Evolutionary conservation across 116 monocot genomes (phyloP).

Genomic region (Phalaenopsis hybrid): DNA sequence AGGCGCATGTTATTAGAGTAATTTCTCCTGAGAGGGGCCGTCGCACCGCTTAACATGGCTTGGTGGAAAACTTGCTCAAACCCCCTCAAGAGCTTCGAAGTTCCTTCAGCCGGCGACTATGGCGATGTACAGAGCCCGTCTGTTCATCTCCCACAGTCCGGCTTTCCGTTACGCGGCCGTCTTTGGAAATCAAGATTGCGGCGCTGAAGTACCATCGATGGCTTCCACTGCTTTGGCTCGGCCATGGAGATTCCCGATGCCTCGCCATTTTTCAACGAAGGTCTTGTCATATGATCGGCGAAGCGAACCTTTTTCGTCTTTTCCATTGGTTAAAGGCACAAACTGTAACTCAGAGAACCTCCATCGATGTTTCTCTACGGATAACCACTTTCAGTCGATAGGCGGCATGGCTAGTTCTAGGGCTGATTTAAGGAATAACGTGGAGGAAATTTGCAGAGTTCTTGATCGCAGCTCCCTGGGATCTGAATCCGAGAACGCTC

Average conservation of each 20-base stretch:
- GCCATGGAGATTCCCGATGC: neutral
- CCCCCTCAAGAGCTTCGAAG: neutral
- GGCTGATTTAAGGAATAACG: conserved; percentile 3
- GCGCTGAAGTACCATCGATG: neutral
- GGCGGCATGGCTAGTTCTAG: neutral
- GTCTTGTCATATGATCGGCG: too few relatives aligned
- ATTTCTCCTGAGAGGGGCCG: neutral
- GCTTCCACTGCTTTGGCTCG: neutral
- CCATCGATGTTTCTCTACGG: conserved; percentile 11
- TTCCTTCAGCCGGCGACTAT: neutral
- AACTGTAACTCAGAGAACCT: neutral
- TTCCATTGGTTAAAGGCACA: neutral
- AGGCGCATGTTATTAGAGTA: too few relatives aligned
- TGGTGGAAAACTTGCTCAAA: neutral
- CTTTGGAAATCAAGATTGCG: neutral
- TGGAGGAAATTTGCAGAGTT: conserved; percentile 34
- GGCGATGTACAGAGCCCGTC: neutral
- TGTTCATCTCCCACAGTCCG: neutral
- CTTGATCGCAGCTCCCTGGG: conserved; percentile 18
- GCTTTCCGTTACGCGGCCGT: neutral
- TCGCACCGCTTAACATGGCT: neutral
- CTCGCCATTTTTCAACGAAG: neutral
- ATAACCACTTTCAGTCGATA: neutral
- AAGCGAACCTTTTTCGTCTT: neutral
- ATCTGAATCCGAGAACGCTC: conserved; percentile 19